A percentile compares a stretch with the other conserved stretches of the same genome.
phyloP scores from a whole-genome alignment of 345 rosid species.

The Lagerstroemia speciosa region DNA sequence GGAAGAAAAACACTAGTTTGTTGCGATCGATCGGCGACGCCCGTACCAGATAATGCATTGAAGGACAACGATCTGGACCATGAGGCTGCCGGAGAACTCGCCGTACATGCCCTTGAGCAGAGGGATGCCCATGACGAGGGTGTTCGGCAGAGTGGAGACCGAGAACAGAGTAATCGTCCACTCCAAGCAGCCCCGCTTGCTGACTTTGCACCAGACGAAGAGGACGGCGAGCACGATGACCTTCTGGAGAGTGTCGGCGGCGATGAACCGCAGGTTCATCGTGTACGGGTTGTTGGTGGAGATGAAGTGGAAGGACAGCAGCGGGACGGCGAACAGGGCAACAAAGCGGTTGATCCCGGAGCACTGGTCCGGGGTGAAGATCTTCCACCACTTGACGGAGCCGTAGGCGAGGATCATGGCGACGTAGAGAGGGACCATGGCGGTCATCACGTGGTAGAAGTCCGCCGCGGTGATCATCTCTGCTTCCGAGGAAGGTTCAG shows the following conservation, averaged over 20 bases:
- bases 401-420: slow-evolving; percentile 95
- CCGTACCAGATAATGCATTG: slow-evolving; percentile 97
- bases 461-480: slow-evolving; percentile 62
- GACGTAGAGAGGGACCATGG: slow-evolving; percentile 86
- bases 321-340: slow-evolving; percentile 90
- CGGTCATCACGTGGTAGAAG: slow-evolving; percentile 85
- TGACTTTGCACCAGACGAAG: slow-evolving; percentile 50
- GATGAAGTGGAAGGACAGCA: slow-evolving; percentile 92
- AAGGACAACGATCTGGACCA: slow-evolving; percentile 93
- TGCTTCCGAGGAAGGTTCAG: not conserved
- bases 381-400: slow-evolving; percentile 97
- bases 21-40: not conserved
- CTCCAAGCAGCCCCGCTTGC: slow-evolving; percentile 61
- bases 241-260: slow-evolving; percentile 90
- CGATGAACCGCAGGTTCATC: slow-evolving; percentile 83
- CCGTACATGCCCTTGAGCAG: slow-evolving; percentile 91
- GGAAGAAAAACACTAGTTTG: not conserved
- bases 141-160: slow-evolving; percentile 80
- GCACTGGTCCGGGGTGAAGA: slow-evolving; percentile 89
- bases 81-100: slow-evolving; percentile 58
- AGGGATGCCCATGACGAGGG: slow-evolving; percentile 98
- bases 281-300: slow-evolving; percentile 72
- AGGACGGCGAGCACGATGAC: slow-evolving; percentile 56
- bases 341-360: slow-evolving; percentile 97
- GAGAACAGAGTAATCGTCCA: slow-evolving; percentile 96